Evolutionary conservation across 495 filamentous ascomycete species (phyloP).

Genomic region (Penicillium argentinense): DNA sequence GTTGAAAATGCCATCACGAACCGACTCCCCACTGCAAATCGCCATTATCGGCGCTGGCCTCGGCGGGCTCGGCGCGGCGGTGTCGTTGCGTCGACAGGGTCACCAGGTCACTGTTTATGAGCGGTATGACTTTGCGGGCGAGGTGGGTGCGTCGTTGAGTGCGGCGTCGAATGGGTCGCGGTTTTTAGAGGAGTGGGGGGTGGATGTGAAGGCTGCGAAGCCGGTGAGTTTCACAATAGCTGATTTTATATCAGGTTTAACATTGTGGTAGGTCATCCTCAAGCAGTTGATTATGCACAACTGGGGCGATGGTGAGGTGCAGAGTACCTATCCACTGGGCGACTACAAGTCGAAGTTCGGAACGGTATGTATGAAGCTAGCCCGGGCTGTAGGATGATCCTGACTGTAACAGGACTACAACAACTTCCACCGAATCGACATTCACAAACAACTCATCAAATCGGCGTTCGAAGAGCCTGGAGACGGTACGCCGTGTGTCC

Average conservation of each 20-base stretch:
- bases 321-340: constrained; percentile 25
- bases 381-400: too few species aligned
- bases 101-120: constrained; percentile 48
- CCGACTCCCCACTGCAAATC: constrained; percentile 21
- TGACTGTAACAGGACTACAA: constrained; percentile 22
- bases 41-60: constrained; percentile 55
- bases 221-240: constrained; percentile 25
- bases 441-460: constrained; percentile 28
- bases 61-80: constrained; percentile 52
- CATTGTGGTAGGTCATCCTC: constrained; percentile 22
- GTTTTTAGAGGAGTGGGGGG: constrained; percentile 30
- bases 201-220: constrained; percentile 27
- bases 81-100: constrained; percentile 51
- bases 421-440: constrained; percentile 34
- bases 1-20: constrained; percentile 20
- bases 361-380: constrained; percentile 12
- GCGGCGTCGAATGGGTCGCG: constrained; percentile 27
- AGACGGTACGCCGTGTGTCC: constrained; percentile 14
- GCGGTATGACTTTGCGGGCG: constrained; percentile 29
- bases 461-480: constrained; percentile 24
- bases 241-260: too few species aligned
- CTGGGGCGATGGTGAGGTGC: constrained; percentile 23
- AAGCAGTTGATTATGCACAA: constrained; percentile 35
- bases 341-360: constrained; percentile 32
- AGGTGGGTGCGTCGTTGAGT: constrained; percentile 31